Conservation (phyloP, 139 green algal genomes). For the Volvox reticuliferus region DNA sequence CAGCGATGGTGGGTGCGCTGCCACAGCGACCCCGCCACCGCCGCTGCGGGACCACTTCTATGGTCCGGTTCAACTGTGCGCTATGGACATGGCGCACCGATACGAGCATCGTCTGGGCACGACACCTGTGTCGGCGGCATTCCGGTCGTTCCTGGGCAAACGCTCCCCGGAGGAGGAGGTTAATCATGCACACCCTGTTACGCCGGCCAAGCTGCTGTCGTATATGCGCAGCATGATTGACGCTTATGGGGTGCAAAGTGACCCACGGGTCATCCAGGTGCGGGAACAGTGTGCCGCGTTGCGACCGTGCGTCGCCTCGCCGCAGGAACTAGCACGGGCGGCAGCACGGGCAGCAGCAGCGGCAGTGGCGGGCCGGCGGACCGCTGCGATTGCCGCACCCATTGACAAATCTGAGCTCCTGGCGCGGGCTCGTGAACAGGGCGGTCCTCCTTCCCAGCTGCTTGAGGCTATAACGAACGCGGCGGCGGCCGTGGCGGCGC, state of each 20-base stretch:
- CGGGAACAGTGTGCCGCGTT: not conserved
- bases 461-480: not conserved
- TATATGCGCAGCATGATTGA: constrained; percentile 37
- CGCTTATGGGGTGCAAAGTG: not conserved
- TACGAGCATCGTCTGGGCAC: constrained; percentile 16
- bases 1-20: not conserved
- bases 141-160: not conserved
- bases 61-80: constrained; percentile 19
- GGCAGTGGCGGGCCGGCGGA: not conserved
- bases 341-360: not conserved
- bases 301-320: not conserved
- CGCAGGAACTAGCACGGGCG: not conserved
- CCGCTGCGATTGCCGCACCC: not conserved
- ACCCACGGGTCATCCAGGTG: constrained; percentile 21
- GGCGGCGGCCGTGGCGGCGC: not conserved
- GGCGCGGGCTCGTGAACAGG: not conserved
- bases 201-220: constrained; percentile 19
- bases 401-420: not conserved
- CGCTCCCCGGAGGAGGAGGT: not conserved
- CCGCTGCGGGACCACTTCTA: constrained; percentile 24
- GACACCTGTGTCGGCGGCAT: not conserved
- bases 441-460: not conserved
- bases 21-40: not conserved
- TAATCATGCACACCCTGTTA: not conserved
- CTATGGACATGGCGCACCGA: constrained; percentile 33